Percentiles rank a stretch among this genome's conserved stretches.
These are phyloP conservation scores for Hypsizygus marmoreus DNA, from an alignment of 768 basidiomycete genomes.

Conservation along the genomic window DNA sequence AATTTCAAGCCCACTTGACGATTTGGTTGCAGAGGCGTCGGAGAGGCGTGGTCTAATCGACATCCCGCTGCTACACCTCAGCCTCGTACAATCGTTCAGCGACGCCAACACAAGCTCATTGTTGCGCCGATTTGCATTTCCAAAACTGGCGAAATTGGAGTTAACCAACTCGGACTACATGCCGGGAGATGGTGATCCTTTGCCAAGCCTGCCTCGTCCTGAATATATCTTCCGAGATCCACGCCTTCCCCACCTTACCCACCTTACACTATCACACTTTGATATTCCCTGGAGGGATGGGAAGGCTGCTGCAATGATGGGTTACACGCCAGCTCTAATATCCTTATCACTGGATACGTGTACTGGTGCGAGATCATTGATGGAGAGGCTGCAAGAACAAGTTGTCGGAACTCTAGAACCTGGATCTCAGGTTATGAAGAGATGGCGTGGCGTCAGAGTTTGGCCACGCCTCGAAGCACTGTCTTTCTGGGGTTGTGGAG, in stretches of 20 bases:
- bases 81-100: constrained; percentile 39
- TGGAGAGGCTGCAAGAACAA: constrained; percentile 42
- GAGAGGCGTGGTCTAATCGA: neutral
- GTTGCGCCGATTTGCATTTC: constrained; percentile 46
- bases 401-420: constrained; percentile 25
- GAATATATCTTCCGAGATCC: constrained; percentile 60
- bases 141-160: constrained; percentile 45
- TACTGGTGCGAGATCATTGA: constrained; percentile 39
- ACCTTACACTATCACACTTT: constrained; percentile 52
- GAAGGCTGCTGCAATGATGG: constrained; percentile 42
- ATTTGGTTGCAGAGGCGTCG: neutral
- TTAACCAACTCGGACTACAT: constrained; percentile 38
- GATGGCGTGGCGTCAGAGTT: constrained; percentile 40
- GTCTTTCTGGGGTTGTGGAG: constrained; percentile 51
- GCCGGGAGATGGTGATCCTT: constrained; percentile 14
- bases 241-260: constrained; percentile 49
- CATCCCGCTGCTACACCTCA: constrained; percentile 39
- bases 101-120: constrained; percentile 39
- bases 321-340: constrained; percentile 52
- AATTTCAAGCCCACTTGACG: neutral
- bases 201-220: constrained; percentile 45
- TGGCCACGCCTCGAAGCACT: constrained; percentile 55
- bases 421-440: constrained; percentile 11
- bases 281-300: constrained; percentile 39
- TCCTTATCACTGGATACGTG: constrained; percentile 51